Base-by-base conservation (phyloP, 208 protist species). In the Herpetomonas samuelpessoai region DNA sequence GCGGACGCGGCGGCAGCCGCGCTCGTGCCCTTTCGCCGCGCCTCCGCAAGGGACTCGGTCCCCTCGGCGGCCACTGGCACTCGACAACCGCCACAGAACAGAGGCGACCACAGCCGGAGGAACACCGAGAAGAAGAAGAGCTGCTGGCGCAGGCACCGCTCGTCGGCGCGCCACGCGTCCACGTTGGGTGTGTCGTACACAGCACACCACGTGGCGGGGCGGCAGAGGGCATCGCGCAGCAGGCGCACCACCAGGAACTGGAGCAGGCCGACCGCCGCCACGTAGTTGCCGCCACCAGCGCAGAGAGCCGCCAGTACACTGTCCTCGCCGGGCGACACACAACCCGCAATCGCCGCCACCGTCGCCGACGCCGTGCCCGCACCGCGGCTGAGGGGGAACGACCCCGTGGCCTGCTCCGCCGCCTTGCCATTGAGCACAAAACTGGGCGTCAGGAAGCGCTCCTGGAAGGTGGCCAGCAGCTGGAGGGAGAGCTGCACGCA, bases 111-210 rank as follows among this genome's bases (percentile, higher is more conserved):
- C 3, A 95, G 59, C 31, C 75, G 76, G 16, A 78, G 28, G 49
- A 92, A 88, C 19, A 88, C 47, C 7, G 84, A 56, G 60, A 95
- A 95, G 57, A 91, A 95, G 74, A 95, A 92, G 53, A 92, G 44
- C 60, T 90, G 81, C 68, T 95, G 85, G 7, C 83, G 74, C 57
- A 90, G 62, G 28, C 88, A 70, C 25, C 29, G 25, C 64, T 87
- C 81, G 9, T 81, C 68, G 24, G 64, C 49, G 28, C 74, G 72
- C 76, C 76, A 89, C 50, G 75, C 45, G 19, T 68, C 68, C 39
- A 31, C n/a, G 0, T 68, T 48, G 22, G 69, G 48, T 62, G 71
- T 65, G 52, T 66, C 64, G 57, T 95, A 95, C 18, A 95, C 75
- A 0, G 65, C 72, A 28, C 61, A 74, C 83, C 84, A 95, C 67